Conservation (phyloP, 1,284 basidiomycete species). For the Hemileia vastatrix region DNA sequence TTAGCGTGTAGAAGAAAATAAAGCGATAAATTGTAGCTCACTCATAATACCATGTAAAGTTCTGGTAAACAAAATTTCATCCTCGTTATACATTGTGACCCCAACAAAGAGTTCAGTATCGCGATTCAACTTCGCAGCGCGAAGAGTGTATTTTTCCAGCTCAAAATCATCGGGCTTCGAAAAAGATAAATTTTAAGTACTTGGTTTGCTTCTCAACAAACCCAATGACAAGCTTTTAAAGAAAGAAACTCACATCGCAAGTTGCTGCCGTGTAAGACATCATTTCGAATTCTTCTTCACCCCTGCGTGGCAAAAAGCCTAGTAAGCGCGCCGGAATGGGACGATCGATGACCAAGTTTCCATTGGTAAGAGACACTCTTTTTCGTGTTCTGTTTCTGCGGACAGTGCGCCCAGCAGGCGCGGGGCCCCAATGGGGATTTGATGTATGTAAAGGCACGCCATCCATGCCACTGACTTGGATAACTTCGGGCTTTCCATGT, state of each 20-base stretch:
- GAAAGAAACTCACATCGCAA: slow-evolving; percentile 53
- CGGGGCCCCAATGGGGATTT: slow-evolving; percentile 67
- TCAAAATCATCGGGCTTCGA: slow-evolving; percentile 73
- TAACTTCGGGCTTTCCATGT: no score
- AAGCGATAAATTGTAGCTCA: slow-evolving; percentile 30
- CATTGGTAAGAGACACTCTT: slow-evolving; percentile 53
- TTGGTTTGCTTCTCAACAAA: not conserved
- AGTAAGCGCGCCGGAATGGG: slow-evolving; percentile 70
- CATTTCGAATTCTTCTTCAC: slow-evolving; percentile 70
- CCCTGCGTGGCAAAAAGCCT: slow-evolving; percentile 62
- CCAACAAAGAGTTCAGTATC: slow-evolving; percentile 87
- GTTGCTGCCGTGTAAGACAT: slow-evolving; percentile 77
- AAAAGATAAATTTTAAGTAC: not conserved
- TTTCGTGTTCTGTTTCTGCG: slow-evolving; percentile 52
- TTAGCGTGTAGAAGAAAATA: no score
- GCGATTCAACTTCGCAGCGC: slow-evolving; percentile 69
- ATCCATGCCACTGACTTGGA: no score
- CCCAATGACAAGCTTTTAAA: not conserved
- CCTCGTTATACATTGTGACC: slow-evolving; percentile 95
- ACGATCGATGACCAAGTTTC: slow-evolving; percentile 75
- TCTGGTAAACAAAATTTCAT: slow-evolving; percentile 83
- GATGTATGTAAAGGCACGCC: no score
- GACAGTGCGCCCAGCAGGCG: slow-evolving; percentile 63
- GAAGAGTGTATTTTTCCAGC: slow-evolving; percentile 66
- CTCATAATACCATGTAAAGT: slow-evolving; percentile 93